phyloP scores from a whole-genome alignment of 164 flowering plant species.

The Chimonanthus salicifolius region DNA sequence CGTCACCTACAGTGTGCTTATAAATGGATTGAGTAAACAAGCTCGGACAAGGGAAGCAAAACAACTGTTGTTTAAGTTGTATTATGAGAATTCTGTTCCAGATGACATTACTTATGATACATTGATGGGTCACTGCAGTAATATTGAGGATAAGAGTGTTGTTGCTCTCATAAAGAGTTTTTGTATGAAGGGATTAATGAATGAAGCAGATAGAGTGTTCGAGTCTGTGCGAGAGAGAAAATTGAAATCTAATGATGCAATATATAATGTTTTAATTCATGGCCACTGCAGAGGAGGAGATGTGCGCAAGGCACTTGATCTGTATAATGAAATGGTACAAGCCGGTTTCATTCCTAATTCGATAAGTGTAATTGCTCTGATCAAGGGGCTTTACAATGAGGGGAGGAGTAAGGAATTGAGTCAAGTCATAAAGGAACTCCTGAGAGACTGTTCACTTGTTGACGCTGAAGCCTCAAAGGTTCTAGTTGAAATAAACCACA shows the following conservation, averaged over 20 bases:
- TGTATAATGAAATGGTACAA: slow-evolving; percentile 58
- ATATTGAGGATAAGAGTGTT: slow-evolving; percentile 39
- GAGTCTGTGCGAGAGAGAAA: slow-evolving; percentile 42
- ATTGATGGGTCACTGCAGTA: slow-evolving; percentile 54
- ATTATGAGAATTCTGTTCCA: slow-evolving; percentile 59
- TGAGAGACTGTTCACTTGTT: slow-evolving; percentile 49
- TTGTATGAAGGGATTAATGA: slow-evolving; percentile 86
- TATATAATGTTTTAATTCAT: slow-evolving; percentile 70
- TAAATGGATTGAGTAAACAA: slow-evolving; percentile 72
- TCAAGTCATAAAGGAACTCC: slow-evolving; percentile 32
- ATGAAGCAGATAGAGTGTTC: slow-evolving; percentile 70
- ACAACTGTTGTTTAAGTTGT: slow-evolving; percentile 53
- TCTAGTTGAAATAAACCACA: slow-evolving; percentile 65
- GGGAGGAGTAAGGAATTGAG: slow-evolving; percentile 57
- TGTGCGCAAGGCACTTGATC: slow-evolving; percentile 42
- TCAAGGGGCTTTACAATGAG: slow-evolving; percentile 44
- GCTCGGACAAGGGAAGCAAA: slow-evolving; percentile 78
- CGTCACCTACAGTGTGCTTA: slow-evolving; percentile 78
- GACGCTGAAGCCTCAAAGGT: slow-evolving; percentile 72
- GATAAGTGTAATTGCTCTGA: slow-evolving; percentile 49
- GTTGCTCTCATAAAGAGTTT: slow-evolving; percentile 75
- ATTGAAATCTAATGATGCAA: slow-evolving; percentile 47
- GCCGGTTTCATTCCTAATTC: slow-evolving; percentile 52
- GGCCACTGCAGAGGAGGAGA: slow-evolving; percentile 69
- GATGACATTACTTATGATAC: slow-evolving; percentile 54